Percentiles rank a stretch among this genome's conserved stretches.
These are phyloP conservation scores for Annona cherimola DNA, from an alignment of 164 flowering plant genomes.

Conservation along the genomic window DNA sequence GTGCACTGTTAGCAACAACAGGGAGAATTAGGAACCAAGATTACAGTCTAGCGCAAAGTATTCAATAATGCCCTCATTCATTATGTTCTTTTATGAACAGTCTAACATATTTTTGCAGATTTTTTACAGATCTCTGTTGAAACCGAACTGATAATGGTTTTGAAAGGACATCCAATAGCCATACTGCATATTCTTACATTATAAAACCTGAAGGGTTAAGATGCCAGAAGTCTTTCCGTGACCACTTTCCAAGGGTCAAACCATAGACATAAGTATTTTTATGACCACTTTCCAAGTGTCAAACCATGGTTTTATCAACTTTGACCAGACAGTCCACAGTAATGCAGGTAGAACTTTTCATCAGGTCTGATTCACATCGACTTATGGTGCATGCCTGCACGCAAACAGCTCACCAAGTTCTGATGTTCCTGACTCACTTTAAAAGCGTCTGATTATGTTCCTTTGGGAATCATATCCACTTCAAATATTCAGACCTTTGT, in stretches of 20 bases:
- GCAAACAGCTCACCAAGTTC: no score
- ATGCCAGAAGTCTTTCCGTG: neutral
- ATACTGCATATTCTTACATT: no score
- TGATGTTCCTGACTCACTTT: no score
- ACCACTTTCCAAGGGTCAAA: neutral
- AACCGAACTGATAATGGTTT: no score
- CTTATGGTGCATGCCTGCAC: neutral
- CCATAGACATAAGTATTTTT: neutral
- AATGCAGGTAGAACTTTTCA: neutral
- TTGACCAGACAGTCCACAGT: neutral
- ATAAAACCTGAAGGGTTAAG: neutral
- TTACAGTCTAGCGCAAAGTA: neutral
- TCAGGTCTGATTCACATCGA: neutral
- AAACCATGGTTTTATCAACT: neutral
- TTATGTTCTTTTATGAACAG: no score
- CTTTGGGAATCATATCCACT: neutral
- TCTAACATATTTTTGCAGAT: no score
- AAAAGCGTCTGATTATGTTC: neutral
- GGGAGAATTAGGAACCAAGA: neutral
- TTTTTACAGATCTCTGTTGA: no score
- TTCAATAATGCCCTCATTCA: no score
- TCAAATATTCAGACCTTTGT: neutral
- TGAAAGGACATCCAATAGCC: no score
- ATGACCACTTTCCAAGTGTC: neutral
- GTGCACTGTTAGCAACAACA: conserved; percentile 50